Evolutionary conservation across 257 asterid genomes (phyloP).

Genomic region (Salvia splendens): DNA sequence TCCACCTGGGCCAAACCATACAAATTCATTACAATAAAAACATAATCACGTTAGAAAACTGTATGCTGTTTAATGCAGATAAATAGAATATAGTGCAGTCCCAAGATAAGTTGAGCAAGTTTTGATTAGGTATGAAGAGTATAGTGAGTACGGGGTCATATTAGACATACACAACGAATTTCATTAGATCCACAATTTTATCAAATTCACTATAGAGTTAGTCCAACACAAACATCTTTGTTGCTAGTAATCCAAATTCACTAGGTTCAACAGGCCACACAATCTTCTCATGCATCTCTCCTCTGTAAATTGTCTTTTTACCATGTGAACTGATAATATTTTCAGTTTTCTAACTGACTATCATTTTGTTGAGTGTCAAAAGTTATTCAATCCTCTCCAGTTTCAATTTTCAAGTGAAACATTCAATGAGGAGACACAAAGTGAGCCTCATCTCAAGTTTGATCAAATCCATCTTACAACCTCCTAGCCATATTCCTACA

Average conservation of each 20-base stretch:
- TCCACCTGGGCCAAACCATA: slow-evolving; percentile 60
- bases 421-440: background rate
- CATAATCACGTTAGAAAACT: too few species aligned
- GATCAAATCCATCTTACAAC: slow-evolving; percentile 1
- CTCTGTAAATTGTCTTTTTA: background rate
- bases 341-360: background rate
- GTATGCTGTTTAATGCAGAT: background rate
- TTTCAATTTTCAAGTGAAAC: background rate
- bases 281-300: background rate
- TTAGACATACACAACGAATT: background rate
- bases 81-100: background rate
- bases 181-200: background rate
- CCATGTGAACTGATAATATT: background rate
- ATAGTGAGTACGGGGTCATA: background rate
- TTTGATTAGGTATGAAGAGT: background rate
- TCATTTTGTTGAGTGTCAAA: background rate
- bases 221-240: background rate
- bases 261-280: background rate
- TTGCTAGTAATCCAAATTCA: background rate
- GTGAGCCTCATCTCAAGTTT: background rate
- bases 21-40: background rate
- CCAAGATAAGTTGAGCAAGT: background rate
- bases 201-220: background rate
- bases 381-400: background rate
- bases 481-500: background rate